Evolutionary conservation across 306 rosid genomes (phyloP).

Genomic region (Trichosanthes cucumerina): DNA sequence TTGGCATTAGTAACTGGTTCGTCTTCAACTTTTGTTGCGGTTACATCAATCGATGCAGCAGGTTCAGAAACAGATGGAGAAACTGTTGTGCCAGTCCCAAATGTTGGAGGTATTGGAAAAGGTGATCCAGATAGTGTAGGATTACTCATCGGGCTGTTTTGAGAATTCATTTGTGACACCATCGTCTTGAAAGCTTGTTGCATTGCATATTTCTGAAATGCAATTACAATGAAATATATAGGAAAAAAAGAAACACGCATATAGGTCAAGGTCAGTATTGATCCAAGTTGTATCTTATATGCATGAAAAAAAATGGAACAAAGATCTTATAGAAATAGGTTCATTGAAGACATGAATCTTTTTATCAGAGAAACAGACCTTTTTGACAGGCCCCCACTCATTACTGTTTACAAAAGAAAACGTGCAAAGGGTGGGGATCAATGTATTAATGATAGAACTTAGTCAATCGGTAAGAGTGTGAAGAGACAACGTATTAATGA

Average conservation of each 20-base stretch:
- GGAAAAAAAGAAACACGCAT: background rate
- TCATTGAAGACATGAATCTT: background rate
- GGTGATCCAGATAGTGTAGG: conserved; percentile 59
- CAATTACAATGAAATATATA: background rate
- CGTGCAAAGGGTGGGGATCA: background rate
- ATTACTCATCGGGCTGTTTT: conserved; percentile 42
- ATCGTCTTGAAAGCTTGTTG: conserved; percentile 96
- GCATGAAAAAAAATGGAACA: background rate
- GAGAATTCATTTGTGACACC: conserved; percentile 91
- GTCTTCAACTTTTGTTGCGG: conserved; percentile 51
- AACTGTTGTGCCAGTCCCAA: conserved; percentile 38
- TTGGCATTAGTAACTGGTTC: conserved; percentile 32
- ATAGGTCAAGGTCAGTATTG: background rate
- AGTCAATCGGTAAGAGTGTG: background rate
- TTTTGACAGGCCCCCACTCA: background rate
- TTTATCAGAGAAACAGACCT: background rate
- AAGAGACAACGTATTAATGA: background rate
- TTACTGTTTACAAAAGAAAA: background rate
- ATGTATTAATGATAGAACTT: background rate
- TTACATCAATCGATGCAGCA: conserved; percentile 56
- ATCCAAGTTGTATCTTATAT: background rate
- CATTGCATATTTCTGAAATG: conserved; percentile 86
- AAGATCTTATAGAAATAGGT: background rate
- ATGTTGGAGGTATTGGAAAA: conserved; percentile 44
- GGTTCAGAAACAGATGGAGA: conserved; percentile 41